Evolutionary conservation across 441 rosid genomes (phyloP).

Genomic region (Croton laevigatus): DNA sequence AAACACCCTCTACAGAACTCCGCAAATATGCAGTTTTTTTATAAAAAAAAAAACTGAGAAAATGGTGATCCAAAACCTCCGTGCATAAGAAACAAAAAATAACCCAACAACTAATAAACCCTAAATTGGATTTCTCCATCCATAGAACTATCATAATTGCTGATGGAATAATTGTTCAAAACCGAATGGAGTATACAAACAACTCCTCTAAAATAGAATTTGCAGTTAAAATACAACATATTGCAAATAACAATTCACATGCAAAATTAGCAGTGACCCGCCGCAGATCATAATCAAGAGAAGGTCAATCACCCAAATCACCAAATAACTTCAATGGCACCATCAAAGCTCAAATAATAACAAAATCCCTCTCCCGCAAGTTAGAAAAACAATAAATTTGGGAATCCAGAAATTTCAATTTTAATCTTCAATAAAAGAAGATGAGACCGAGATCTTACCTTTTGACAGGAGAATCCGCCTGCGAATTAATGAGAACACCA

Average conservation of each 20-base stretch:
- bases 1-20: not conserved
- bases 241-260: not conserved
- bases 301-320: not conserved
- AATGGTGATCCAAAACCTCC: not conserved
- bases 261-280: too few species aligned
- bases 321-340: not conserved
- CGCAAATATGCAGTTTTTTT: not conserved
- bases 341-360: not conserved
- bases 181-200: not conserved
- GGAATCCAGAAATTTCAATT: not conserved
- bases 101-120: not conserved
- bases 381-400: not conserved
- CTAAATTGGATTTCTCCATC: not conserved
- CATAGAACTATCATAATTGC: too few species aligned
- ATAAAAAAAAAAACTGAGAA: too few species aligned
- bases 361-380: not conserved
- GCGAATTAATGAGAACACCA: constrained; percentile 16
- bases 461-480: constrained; percentile 68
- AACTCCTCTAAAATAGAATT: not conserved
- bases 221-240: not conserved
- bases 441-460: constrained; percentile 39
- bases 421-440: not conserved
- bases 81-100: not conserved
- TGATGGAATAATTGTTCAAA: too few species aligned
- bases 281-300: not conserved